Percentiles rank a stretch among this genome's conserved stretches.
Conservation (phyloP, 2,329 filamentous ascomycete genomes). For the Colletotrichum sp. region DNA sequence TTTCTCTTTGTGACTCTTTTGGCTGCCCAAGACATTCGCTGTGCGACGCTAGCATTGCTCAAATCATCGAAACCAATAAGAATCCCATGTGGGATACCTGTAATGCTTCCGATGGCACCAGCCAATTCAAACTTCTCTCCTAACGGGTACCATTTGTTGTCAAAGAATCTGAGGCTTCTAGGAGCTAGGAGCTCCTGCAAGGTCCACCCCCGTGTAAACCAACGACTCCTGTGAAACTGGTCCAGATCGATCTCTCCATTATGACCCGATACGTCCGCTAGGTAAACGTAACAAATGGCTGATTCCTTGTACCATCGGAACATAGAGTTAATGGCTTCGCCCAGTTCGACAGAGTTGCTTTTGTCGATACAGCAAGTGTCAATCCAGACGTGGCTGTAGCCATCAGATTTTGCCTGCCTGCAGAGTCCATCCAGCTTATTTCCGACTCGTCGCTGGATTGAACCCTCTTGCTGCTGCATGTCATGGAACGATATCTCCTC, state of each 20-base stretch:
- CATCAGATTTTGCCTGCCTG: background rate
- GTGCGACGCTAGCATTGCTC: background rate
- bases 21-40: background rate
- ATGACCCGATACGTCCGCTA: background rate
- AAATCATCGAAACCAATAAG: background rate
- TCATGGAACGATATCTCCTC: background rate
- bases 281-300: background rate
- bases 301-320: background rate
- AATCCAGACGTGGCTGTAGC: background rate
- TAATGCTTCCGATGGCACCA: background rate
- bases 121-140: background rate
- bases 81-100: background rate
- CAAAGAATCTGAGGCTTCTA: background rate
- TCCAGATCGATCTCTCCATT: accelerated
- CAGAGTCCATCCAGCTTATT: background rate
- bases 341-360: background rate
- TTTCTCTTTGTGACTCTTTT: background rate
- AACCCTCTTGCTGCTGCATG: background rate
- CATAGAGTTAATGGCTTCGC: background rate
- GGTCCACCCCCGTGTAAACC: background rate
- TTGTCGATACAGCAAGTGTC: background rate
- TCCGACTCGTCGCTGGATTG: background rate
- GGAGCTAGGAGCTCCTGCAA: background rate
- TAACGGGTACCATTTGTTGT: background rate
- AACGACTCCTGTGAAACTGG: background rate